These are phyloP conservation scores for Bipolaris sorokiniana DNA, from an alignment of 2,329 filamentous ascomycete genomes.

Conservation along the genomic window DNA sequence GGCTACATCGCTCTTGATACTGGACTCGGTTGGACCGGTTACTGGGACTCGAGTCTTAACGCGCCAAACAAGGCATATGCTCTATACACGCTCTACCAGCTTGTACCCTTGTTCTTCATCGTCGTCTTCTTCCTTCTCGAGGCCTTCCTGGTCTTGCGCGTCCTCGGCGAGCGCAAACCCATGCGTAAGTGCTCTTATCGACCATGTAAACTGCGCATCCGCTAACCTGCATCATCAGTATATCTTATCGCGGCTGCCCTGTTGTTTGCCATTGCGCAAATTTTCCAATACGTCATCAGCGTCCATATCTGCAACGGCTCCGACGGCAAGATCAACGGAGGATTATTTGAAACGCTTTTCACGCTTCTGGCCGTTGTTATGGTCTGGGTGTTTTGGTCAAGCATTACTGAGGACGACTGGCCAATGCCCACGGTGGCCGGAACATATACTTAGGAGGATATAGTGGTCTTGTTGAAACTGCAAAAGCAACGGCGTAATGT, in stretches of 20 bases:
- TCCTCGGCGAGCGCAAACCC: slow-evolving; percentile 88
- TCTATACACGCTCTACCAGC: slow-evolving; percentile 92
- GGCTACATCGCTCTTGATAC: slow-evolving; percentile 97
- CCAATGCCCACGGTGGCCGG: slow-evolving; percentile 61
- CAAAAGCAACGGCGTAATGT: slow-evolving; percentile 41
- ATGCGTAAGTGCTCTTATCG: slow-evolving; percentile 67
- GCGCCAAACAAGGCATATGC: slow-evolving; percentile 72
- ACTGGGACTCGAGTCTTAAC: slow-evolving; percentile 66
- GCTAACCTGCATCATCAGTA: slow-evolving; percentile 54
- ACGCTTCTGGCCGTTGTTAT: slow-evolving; percentile 81
- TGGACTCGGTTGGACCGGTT: slow-evolving; percentile 81
- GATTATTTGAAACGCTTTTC: slow-evolving; percentile 91
- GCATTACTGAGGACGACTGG: slow-evolving; percentile 99
- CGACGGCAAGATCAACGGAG: slow-evolving; percentile 84
- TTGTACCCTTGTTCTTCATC: slow-evolving; percentile 87
- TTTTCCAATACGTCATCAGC: slow-evolving; percentile 96
- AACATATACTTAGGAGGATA: slow-evolving; percentile 44
- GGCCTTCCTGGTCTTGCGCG: slow-evolving; percentile 77
- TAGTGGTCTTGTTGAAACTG: slow-evolving; percentile 23
- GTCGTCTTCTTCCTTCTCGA: slow-evolving; percentile 86
- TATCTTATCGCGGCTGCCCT: slow-evolving; percentile 77
- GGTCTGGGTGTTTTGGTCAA: slow-evolving; percentile 97
- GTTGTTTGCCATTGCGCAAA: slow-evolving; percentile 87
- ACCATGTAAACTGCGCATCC: background rate
- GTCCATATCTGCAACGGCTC: slow-evolving; percentile 87